These are phyloP conservation scores for Elsinoe ampelina DNA, from an alignment of 2,329 filamentous ascomycete genomes.

Conservation along the genomic window DNA sequence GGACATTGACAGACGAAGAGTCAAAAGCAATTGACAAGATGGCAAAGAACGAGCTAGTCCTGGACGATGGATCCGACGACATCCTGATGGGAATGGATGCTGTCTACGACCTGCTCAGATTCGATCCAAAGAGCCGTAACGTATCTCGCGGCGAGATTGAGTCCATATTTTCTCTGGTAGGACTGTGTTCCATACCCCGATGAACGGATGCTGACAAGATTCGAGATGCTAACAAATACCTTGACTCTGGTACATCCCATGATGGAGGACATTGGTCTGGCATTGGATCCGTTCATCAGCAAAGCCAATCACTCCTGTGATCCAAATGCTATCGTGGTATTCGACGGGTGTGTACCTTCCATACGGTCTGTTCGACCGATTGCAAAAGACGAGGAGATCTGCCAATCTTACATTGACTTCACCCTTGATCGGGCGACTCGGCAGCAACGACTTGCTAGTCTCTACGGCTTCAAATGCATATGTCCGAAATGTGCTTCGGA, in stretches of 20 bases:
- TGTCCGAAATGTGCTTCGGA: constrained; percentile 42
- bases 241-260: constrained; percentile 48
- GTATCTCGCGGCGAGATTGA: not conserved
- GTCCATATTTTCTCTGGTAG: not conserved
- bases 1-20: constrained; percentile 30
- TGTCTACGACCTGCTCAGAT: not conserved
- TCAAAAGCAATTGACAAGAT: constrained; percentile 37
- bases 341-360: constrained; percentile 43
- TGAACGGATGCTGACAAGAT: not conserved
- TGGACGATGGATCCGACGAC: not conserved
- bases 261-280: constrained; percentile 51
- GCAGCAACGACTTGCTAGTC: constrained; percentile 41
- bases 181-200: not conserved
- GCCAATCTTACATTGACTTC: constrained; percentile 53
- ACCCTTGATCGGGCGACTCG: constrained; percentile 44
- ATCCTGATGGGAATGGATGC: constrained; percentile 9
- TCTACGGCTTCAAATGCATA: constrained; percentile 51
- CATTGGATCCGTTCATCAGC: constrained; percentile 46
- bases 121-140: not conserved
- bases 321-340: constrained; percentile 49
- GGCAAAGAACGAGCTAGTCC: not conserved
- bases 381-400: constrained; percentile 47
- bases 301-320: constrained; percentile 54
- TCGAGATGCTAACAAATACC: constrained; percentile 48
- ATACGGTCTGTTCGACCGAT: constrained; percentile 47